Conservation (phyloP, 495 filamentous ascomycete genomes). For the Podospora bellae-mahoneyi region DNA sequence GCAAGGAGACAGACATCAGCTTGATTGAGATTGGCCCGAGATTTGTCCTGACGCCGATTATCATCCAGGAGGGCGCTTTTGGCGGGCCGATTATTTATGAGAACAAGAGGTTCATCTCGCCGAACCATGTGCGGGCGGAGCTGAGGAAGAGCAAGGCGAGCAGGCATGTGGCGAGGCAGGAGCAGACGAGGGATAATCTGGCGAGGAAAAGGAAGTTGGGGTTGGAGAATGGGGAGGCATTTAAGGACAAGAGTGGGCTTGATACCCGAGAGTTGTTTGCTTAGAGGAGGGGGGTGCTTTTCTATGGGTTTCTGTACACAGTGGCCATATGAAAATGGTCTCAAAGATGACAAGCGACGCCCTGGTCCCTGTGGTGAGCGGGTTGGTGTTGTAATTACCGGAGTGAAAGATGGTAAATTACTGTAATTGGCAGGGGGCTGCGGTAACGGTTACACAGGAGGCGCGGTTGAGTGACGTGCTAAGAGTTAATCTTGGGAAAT, state of each 20-base stretch:
- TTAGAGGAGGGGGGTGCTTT: constrained; percentile 40
- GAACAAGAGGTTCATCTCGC: constrained; percentile 96
- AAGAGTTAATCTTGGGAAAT: not conserved
- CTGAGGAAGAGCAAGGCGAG: constrained; percentile 69
- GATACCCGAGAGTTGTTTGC: constrained; percentile 81
- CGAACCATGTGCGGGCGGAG: constrained; percentile 88
- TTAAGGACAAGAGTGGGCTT: constrained; percentile 61
- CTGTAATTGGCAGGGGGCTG: not conserved
- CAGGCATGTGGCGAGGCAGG: constrained; percentile 67
- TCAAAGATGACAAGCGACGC: not conserved
- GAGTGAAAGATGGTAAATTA: not conserved
- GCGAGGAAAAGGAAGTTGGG: constrained; percentile 74
- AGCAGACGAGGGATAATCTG: constrained; percentile 66
- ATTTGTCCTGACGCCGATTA: constrained; percentile 92
- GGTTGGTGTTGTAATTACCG: not conserved
- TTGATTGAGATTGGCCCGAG: constrained; percentile 93
- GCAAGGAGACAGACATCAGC: constrained; percentile 65
- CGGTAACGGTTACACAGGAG: no score
- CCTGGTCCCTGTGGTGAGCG: not conserved
- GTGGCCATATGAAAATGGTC: not conserved
- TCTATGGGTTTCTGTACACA: not conserved
- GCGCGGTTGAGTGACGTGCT: no score
- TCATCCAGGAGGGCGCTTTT: constrained; percentile 93
- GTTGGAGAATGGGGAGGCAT: constrained; percentile 61
- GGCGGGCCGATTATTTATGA: constrained; percentile 97